Evolutionary conservation across 495 filamentous ascomycete species (phyloP), one percentile per base, ranked within the genome.

Genomic region (Barbatosphaeria neglecta): DNA sequence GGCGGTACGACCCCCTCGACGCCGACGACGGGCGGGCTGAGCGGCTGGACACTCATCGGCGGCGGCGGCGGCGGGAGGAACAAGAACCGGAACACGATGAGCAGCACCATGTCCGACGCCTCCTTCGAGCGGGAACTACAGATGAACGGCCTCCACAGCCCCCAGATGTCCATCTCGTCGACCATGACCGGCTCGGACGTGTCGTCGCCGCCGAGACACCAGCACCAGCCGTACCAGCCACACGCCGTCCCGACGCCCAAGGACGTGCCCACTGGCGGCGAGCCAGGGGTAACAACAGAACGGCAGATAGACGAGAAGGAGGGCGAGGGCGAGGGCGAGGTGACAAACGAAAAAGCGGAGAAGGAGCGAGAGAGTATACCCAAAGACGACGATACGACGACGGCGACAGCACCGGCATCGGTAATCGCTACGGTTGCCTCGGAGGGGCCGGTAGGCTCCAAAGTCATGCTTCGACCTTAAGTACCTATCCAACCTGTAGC

Each of bases 41-140:
- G 60, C 6, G 53, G 59, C n/a, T 69, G 67, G 67, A 53, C 55
- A 18, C 63, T 65, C 16, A 62, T 63, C 13, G 59, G 65, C 43
- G 59, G 45, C 40, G 59, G 56, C 18, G 63, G 63, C 18, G 59
- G 65, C 44, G 60, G 44, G 37, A 59, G 56, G 46, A 61, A 53
- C 43, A 65, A 63, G 53, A 66, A 57, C 45, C 47, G 53, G 27
- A 53, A 56, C 7, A 61, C 65, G 33, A 48, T 60, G 35, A 51
- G 46, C 38, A 60, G 61, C 22, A 52, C 54, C 15, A 41, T 51
- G 13, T 37, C 57, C 8, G 57, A 58, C n/a, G 51, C 46, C 7
- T 40, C 50, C 25, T 55, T 22, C n/a, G 59, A 58, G 37, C 58
- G 50, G 49, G 56, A 47, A 18, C 42, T 47, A 5, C 42, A 42